phyloP scores from a whole-genome alignment of 352 stramenopile species.

The Phytophthora idaei region DNA sequence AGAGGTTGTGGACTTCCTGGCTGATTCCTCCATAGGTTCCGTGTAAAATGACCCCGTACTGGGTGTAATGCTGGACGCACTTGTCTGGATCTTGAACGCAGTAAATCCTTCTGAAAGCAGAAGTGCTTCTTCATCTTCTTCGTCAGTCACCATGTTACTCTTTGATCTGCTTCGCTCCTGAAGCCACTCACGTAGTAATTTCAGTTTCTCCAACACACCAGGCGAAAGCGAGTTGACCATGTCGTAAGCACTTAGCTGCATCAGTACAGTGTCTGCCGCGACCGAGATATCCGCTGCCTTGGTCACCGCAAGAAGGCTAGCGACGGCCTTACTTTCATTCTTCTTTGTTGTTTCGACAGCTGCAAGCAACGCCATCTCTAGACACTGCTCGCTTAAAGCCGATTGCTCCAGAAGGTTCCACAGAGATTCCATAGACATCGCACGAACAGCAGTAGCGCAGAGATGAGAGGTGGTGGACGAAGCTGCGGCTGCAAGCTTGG shows the following conservation, averaged over 20 bases:
- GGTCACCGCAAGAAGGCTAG: slow-evolving; percentile 40
- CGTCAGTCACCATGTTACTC: slow-evolving; percentile 25
- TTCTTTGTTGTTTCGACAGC: slow-evolving; percentile 38
- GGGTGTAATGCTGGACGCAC: not conserved
- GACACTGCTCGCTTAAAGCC: slow-evolving; percentile 49
- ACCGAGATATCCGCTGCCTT: slow-evolving; percentile 31
- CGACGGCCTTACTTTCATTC: slow-evolving; percentile 51
- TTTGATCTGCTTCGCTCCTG: slow-evolving; percentile 27
- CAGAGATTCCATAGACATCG: slow-evolving; percentile 58
- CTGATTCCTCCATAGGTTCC: slow-evolving; percentile 25
- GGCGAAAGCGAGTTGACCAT: slow-evolving; percentile 12
- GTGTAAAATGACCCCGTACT: slow-evolving; percentile 24
- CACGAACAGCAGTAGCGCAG: slow-evolving; percentile 53
- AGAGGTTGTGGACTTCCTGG: not conserved
- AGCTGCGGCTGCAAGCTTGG: slow-evolving; percentile 65
- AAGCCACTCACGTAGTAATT: slow-evolving; percentile 41
- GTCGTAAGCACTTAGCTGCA: slow-evolving; percentile 39
- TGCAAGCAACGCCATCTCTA: slow-evolving; percentile 39
- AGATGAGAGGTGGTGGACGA: slow-evolving; percentile 49
- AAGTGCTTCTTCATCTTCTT: slow-evolving; percentile 45
- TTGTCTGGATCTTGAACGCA: slow-evolving; percentile 27
- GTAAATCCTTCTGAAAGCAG: slow-evolving; percentile 52
- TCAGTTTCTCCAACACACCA: slow-evolving; percentile 27
- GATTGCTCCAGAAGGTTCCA: slow-evolving; percentile 66
- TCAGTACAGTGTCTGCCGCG: slow-evolving; percentile 26